Conservation (phyloP, 768 basidiomycete genomes). For the Rhodotorula paludigena region DNA sequence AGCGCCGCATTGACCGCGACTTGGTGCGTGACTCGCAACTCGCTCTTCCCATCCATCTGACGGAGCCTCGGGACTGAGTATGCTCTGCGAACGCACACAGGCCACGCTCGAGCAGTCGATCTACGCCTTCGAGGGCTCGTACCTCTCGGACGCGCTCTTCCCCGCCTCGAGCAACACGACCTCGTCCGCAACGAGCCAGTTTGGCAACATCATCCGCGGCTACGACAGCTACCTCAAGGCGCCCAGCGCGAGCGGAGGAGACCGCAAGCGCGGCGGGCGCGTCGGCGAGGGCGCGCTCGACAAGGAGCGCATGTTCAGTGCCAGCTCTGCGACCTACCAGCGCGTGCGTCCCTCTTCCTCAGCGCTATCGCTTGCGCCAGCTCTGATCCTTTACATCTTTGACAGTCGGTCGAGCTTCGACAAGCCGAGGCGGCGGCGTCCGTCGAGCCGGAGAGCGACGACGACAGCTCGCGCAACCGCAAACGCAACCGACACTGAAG, state of each 20-base stretch:
- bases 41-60: neutral
- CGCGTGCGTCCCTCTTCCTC: constrained; percentile 35
- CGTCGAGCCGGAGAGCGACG: constrained; percentile 23
- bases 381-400: neutral
- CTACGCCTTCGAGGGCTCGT: constrained; percentile 49
- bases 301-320: constrained; percentile 47
- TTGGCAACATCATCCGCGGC: constrained; percentile 51
- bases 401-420: constrained; percentile 27
- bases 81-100: constrained; percentile 33
- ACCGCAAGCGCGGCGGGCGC: constrained; percentile 40
- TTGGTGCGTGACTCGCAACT: constrained; percentile 12
- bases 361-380: no score
- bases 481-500: constrained; percentile 21
- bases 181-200: constrained; percentile 23
- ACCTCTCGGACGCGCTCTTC: constrained; percentile 47
- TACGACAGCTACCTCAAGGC: constrained; percentile 50
- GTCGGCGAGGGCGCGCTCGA: constrained; percentile 43
- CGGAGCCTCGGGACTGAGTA: no score
- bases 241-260: constrained; percentile 33
- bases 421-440: constrained; percentile 16
- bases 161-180: constrained; percentile 4
- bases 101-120: constrained; percentile 49
- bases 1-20: constrained; percentile 33
- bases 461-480: constrained; percentile 21
- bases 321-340: constrained; percentile 46